Evolutionary conservation across 2,329 filamentous ascomycete species (phyloP).

Genomic region (Phaeoacremonium minimum): DNA sequence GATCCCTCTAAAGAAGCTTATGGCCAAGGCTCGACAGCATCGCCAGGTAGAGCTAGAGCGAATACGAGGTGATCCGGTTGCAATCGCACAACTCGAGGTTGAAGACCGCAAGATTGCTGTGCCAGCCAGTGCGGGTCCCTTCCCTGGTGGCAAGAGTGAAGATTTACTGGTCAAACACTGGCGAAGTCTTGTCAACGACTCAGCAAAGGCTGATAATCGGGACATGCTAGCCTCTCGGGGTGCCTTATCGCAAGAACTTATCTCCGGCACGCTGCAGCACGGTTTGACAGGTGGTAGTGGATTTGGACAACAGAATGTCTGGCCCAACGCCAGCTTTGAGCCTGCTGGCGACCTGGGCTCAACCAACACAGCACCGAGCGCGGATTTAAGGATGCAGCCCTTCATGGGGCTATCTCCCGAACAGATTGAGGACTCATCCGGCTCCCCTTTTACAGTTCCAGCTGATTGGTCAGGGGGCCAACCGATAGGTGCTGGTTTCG

Average conservation of each 20-base stretch:
- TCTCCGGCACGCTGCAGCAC: no score
- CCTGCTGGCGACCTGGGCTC: no score
- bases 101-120: constrained; percentile 18
- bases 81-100: constrained; percentile 19
- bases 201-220: background rate
- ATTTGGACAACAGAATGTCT: no score
- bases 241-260: no score
- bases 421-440: background rate
- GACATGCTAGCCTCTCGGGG: no score
- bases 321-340: no score
- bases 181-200: constrained; percentile 19
- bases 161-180: constrained; percentile 24
- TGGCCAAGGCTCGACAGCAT: constrained; percentile 30
- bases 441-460: background rate
- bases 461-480: constrained; percentile 8
- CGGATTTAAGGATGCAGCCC: background rate
- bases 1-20: constrained; percentile 33
- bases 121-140: constrained; percentile 23
- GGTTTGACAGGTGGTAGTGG: no score
- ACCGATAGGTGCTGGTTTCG: no score
- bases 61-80: constrained; percentile 19
- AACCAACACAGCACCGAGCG: no score
- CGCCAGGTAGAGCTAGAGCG: constrained; percentile 28
- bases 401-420: background rate
- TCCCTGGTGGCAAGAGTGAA: constrained; percentile 14